These are phyloP conservation scores for Aspergillus sp. DNA, from an alignment of 2,329 filamentous ascomycete genomes.

Conservation along the genomic window DNA sequence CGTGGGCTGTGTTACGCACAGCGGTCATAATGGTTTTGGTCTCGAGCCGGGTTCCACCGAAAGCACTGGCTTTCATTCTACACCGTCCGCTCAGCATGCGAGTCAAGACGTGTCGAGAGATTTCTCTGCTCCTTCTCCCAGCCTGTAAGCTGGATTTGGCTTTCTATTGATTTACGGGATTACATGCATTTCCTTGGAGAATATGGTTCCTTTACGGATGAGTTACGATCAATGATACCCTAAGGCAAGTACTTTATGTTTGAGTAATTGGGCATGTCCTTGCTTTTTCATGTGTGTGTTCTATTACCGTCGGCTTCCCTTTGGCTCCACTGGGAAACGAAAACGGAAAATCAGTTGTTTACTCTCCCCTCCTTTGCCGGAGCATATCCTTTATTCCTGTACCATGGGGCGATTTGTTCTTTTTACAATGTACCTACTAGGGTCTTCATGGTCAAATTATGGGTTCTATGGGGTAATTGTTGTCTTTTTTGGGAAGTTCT, in stretches of 20 bases:
- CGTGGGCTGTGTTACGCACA: constrained; percentile 46
- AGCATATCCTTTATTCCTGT: neutral
- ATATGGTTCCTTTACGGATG: neutral
- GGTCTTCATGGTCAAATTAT: neutral
- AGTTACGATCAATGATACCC: constrained; percentile 24
- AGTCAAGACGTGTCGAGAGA: constrained; percentile 8
- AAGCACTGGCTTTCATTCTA: neutral
- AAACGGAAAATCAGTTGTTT: neutral
- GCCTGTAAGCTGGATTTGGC: constrained; percentile 9
- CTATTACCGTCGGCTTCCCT: neutral
- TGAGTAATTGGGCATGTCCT: constrained; percentile 3
- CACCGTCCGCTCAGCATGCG: neutral
- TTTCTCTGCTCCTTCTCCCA: constrained; percentile 14
- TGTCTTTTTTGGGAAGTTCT: neutral
- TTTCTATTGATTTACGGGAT: neutral
- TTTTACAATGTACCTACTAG: neutral
- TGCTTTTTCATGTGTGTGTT: neutral
- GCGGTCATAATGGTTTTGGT: constrained; percentile 40
- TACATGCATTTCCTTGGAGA: no score
- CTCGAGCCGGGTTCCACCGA: constrained; percentile 16
- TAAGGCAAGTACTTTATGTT: constrained; percentile 12
- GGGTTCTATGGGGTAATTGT: neutral
- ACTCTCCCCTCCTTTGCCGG: neutral
- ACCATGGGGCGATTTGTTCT: neutral
- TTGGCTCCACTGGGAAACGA: neutral